These are phyloP conservation scores for Picea abies DNA, from an alignment of 83 land plant species.

Conservation along the genomic window DNA sequence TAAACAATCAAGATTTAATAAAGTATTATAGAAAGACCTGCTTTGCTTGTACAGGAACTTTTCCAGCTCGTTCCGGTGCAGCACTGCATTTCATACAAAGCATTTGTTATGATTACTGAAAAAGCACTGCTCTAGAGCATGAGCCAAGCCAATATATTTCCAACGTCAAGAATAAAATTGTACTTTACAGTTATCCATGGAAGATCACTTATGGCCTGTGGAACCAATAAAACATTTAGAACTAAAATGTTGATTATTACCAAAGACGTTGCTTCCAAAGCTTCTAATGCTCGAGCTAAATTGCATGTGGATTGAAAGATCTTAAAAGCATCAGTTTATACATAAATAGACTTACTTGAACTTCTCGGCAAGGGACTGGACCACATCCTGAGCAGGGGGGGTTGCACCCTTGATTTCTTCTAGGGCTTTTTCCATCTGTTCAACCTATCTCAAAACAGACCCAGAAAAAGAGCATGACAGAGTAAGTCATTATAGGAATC, in stretches of 20 bases:
- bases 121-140: not conserved
- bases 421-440: slow-evolving; percentile 13
- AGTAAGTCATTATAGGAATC: not conserved
- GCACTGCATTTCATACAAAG: slow-evolving; percentile 7
- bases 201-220: not conserved
- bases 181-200: not conserved
- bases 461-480: not conserved
- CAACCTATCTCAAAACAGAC: not conserved
- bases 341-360: slow-evolving; percentile 4
- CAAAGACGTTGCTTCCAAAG: not conserved
- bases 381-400: slow-evolving; percentile 8
- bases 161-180: not conserved
- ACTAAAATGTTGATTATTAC: not conserved
- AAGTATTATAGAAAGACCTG: not conserved
- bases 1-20: not conserved
- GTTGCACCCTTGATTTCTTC: slow-evolving; percentile 3
- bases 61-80: slow-evolving; percentile 12
- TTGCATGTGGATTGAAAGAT: not conserved
- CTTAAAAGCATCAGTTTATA: not conserved
- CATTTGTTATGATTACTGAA: not conserved
- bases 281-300: not conserved
- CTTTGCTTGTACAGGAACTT: slow-evolving; percentile 8
- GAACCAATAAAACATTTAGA: not conserved
- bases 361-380: slow-evolving; percentile 12
- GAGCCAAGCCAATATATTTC: not conserved